phyloP scores from a whole-genome alignment of 23 red algal species.

The Pyropia yezoensis region DNA sequence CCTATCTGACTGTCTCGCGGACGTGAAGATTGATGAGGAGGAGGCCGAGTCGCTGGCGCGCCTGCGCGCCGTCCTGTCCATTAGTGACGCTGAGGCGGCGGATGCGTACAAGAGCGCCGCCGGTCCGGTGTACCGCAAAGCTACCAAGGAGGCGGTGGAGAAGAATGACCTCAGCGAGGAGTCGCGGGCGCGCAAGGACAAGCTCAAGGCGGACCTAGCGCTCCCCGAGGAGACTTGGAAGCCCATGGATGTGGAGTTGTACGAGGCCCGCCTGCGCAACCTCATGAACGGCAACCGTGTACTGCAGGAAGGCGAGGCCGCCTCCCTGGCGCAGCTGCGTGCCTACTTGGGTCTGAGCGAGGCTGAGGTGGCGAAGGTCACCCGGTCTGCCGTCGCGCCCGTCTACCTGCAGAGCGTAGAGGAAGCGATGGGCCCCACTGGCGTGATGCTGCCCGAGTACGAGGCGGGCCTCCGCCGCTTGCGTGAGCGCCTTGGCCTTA shows the following conservation, averaged over 20 bases:
- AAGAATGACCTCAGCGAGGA: constrained; percentile 22
- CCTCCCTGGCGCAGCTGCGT: constrained; percentile 43
- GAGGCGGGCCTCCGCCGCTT: constrained; percentile 68
- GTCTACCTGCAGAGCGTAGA: constrained; percentile 82
- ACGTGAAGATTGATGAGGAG: constrained; percentile 27
- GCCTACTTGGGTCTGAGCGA: constrained; percentile 45
- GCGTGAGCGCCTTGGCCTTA: constrained; percentile 56
- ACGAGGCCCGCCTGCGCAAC: constrained; percentile 43
- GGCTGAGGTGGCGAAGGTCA: constrained; percentile 65
- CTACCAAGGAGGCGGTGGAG: constrained; percentile 17
- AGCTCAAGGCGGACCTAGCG: constrained; percentile 52
- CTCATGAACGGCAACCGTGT: constrained; percentile 72
- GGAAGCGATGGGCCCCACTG: constrained; percentile 94
- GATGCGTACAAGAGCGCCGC: constrained; percentile 64
- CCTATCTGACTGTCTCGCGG: constrained; percentile 69
- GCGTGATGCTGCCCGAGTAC: constrained; percentile 90
- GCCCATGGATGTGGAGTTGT: constrained; percentile 61
- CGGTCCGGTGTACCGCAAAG: constrained; percentile 79
- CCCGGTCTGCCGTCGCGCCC: constrained; percentile 49
- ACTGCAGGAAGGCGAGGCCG: constrained; percentile 66
- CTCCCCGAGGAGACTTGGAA: constrained; percentile 58
- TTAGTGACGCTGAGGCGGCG: constrained; percentile 55
- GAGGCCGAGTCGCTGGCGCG: constrained; percentile 41
- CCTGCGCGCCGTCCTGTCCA: constrained; percentile 44
- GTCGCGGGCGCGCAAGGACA: constrained; percentile 18